Evolutionary conservation across 352 stramenopile species (phyloP), one percentile per base, ranked within the genome.

Genomic region (Ophiocytium majus): DNA sequence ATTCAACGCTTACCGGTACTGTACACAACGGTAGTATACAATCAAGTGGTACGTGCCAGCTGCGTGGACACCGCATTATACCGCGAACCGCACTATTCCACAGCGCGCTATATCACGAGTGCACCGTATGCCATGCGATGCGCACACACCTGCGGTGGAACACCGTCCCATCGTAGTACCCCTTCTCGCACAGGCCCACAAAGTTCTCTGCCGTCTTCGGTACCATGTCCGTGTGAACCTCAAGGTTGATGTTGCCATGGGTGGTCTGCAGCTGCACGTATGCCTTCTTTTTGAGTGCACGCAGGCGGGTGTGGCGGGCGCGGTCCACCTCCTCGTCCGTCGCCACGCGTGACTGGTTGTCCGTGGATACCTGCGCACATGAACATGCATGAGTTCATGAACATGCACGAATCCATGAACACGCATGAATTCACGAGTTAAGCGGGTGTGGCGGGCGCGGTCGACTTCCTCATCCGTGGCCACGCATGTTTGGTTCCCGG

Each of bases 201-300:
- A 99, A 99, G 85, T 99, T 99, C 90, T 98, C 95, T 10, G 93
- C 91, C 0, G 96, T 99, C 66, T 96, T 91, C 28, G 96, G 96
- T 28, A 96, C 95, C 81, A 99, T 96, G 89, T 99, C 95, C 87
- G 94, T 98, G 90, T 98, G 94, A 49, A 99, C 82, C 89, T 98
- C 95, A 34, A 99, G 81, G 83, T 98, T 97, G 49, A 99, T 93
- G 78, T 96, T 92, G 50, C 97, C 97, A 64, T 96, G 86, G 34
- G 91, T 97, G 1, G 96, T 99, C 82, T 96, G 92, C 28, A 99
- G 90, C 31, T 94, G 93, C n/a, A 98, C 96, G 83, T 98, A 97
- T 0, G 95, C 96, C 79, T 88, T 88, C 50, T 88, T 88, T 9
- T 71, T 71, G 14, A 88, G 84, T 5, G 43, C 49, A 34, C 84